A percentile compares a stretch with the other conserved stretches of the same genome.
phyloP scores from a whole-genome alignment of 768 basidiomycete species.

The Boletus reticulatus region DNA sequence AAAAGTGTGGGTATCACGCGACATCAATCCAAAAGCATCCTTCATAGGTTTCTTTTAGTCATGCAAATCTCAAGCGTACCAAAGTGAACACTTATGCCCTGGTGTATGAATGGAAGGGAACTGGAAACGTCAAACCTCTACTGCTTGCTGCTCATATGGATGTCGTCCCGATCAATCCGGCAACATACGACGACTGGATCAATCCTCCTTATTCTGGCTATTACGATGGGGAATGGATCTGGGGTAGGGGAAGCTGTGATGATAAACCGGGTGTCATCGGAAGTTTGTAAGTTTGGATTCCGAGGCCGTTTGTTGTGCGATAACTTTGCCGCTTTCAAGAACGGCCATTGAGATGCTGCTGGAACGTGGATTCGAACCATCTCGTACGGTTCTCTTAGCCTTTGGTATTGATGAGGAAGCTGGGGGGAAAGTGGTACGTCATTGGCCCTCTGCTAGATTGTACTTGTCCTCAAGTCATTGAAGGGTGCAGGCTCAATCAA shows the following conservation, averaged over 20 bases:
- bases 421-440: conserved; percentile 36
- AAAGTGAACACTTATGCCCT: conserved; percentile 61
- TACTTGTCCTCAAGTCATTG: background rate
- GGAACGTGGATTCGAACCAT: conserved; percentile 29
- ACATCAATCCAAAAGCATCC: background rate
- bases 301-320: no score
- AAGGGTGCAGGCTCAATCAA: conserved; percentile 46
- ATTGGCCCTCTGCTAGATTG: no score
- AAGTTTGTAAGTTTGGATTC: conserved; percentile 29
- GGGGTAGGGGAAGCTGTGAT: conserved; percentile 47
- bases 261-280: conserved; percentile 40
- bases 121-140: conserved; percentile 51
- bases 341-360: conserved; percentile 27
- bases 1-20: conserved; percentile 42
- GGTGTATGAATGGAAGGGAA: conserved; percentile 60
- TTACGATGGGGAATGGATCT: conserved; percentile 43
- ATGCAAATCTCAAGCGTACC: conserved; percentile 46
- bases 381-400: conserved; percentile 32
- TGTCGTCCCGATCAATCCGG: conserved; percentile 49
- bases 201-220: conserved; percentile 51
- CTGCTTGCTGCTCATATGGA: conserved; percentile 51
- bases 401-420: conserved; percentile 48
- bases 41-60: conserved; percentile 30
- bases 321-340: conserved; percentile 8
- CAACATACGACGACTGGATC: conserved; percentile 45